Conservation (phyloP, 192 early-diverging fungal genomes). For the Obelidium mucronatum region DNA sequence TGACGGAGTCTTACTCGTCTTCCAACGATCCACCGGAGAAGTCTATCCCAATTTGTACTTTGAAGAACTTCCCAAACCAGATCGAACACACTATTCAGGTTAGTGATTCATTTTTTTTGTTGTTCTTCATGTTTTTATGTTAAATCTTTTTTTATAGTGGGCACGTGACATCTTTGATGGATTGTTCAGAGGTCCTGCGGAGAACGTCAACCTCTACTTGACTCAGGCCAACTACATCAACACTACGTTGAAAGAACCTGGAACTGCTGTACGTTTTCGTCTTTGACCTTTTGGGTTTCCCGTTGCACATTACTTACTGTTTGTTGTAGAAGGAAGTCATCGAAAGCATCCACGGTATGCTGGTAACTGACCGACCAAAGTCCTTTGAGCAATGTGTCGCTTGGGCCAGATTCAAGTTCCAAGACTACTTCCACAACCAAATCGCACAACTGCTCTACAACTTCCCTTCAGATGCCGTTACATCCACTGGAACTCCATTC, state of each 20-base stretch:
- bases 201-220: conserved; percentile 95
- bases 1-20: conserved; percentile 98
- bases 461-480: conserved; percentile 94
- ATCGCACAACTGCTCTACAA: conserved; percentile 96
- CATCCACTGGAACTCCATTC: conserved; percentile 89
- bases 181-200: conserved; percentile 87
- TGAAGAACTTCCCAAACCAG: conserved; percentile 95
- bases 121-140: conserved; percentile 3
- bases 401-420: conserved; percentile 93
- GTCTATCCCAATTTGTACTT: conserved; percentile 95
- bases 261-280: too few species aligned
- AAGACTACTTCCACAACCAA: conserved; percentile 91
- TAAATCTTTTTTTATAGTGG: conserved; percentile 95
- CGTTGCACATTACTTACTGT: neutral
- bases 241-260: conserved; percentile 74
- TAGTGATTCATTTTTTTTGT: neutral
- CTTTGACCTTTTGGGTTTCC: neutral
- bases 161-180: conserved; percentile 97
- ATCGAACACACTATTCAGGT: conserved; percentile 86
- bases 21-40: conserved; percentile 98
- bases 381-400: conserved; percentile 90
- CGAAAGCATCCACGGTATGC: conserved; percentile 73
- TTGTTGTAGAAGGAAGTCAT: conserved; percentile 70
- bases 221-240: conserved; percentile 87
- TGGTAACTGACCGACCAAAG: conserved; percentile 80